Conservation (phyloP, 352 stramenopile species). For the Phytophthora boehmeriae region DNA sequence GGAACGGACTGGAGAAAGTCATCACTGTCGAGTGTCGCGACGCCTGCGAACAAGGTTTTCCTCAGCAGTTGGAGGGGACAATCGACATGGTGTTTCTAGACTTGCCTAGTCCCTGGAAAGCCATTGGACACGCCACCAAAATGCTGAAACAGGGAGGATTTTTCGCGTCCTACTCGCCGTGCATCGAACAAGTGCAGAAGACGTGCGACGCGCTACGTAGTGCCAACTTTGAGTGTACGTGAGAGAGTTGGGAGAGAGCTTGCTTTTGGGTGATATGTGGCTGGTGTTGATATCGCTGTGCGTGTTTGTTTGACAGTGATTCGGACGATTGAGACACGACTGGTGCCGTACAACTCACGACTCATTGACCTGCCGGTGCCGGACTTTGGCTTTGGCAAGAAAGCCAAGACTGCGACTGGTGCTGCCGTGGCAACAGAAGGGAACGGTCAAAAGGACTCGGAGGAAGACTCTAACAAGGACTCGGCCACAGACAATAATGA, state of each 20-base stretch:
- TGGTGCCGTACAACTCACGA: slow-evolving; percentile 84
- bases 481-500: slow-evolving; percentile 13
- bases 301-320: slow-evolving; percentile 54
- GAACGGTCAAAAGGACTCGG: slow-evolving; percentile 4
- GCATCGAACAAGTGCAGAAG: slow-evolving; percentile 98
- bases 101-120: slow-evolving; percentile 97
- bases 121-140: slow-evolving; percentile 91
- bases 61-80: slow-evolving; percentile 58
- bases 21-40: slow-evolving; percentile 95
- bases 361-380: slow-evolving; percentile 72
- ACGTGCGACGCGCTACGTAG: slow-evolving; percentile 75
- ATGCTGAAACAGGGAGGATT: slow-evolving; percentile 92
- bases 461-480: not conserved
- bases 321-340: slow-evolving; percentile 92
- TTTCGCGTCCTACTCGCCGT: slow-evolving; percentile 98
- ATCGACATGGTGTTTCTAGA: slow-evolving; percentile 98
- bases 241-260: not conserved
- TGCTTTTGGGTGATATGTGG: slow-evolving; percentile 6
- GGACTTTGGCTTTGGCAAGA: slow-evolving; percentile 66
- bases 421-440: slow-evolving; percentile 1
- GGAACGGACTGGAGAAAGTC: slow-evolving; percentile 91
- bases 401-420: slow-evolving; percentile 23
- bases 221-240: slow-evolving; percentile 85
- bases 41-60: slow-evolving; percentile 93
- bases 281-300: too few species aligned